A percentile compares a stretch with the other conserved stretches of the same genome.
These are phyloP conservation scores for Penicillium sp. DNA, from an alignment of 2,329 filamentous ascomycete species.

Conservation along the genomic window DNA sequence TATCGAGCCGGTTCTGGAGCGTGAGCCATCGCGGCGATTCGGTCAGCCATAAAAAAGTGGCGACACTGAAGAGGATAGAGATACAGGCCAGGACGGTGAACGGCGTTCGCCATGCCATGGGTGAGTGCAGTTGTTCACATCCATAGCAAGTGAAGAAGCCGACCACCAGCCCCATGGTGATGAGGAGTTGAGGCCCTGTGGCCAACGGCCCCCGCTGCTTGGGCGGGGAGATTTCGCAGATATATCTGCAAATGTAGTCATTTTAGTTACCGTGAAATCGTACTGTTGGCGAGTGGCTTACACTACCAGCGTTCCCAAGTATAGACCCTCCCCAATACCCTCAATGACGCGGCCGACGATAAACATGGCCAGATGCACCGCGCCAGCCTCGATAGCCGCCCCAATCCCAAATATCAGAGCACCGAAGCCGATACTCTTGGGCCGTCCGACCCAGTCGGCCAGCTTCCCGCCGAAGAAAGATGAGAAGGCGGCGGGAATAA, in stretches of 20 bases:
- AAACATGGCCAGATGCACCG: conserved; percentile 54
- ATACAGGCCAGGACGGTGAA: conserved; percentile 53
- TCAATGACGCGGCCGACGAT: conserved; percentile 57
- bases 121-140: conserved; percentile 47
- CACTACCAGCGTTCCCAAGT: conserved; percentile 58
- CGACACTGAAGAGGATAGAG: conserved; percentile 42
- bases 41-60: conserved; percentile 49
- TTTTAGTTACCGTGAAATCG: too few species aligned
- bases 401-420: conserved; percentile 57
- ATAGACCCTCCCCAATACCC: conserved; percentile 63
- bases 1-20: conserved; percentile 48
- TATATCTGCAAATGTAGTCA: conserved; percentile 38
- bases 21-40: conserved; percentile 63
- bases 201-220: conserved; percentile 53
- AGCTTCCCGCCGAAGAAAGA: conserved; percentile 61
- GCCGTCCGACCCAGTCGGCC: conserved; percentile 54
- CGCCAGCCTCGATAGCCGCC: conserved; percentile 54
- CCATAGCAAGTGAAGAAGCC: conserved; percentile 66
- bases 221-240: conserved; percentile 62
- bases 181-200: conserved; percentile 56
- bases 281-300: too few species aligned
- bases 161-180: conserved; percentile 52
- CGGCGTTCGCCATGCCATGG: conserved; percentile 59
- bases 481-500: conserved; percentile 60
- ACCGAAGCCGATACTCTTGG: conserved; percentile 53